A percentile compares a stretch with the other conserved stretches of the same genome.
Evolutionary conservation across 176 grass and related monocot species (phyloP).

Genomic region (Aegilops sharonensis): DNA sequence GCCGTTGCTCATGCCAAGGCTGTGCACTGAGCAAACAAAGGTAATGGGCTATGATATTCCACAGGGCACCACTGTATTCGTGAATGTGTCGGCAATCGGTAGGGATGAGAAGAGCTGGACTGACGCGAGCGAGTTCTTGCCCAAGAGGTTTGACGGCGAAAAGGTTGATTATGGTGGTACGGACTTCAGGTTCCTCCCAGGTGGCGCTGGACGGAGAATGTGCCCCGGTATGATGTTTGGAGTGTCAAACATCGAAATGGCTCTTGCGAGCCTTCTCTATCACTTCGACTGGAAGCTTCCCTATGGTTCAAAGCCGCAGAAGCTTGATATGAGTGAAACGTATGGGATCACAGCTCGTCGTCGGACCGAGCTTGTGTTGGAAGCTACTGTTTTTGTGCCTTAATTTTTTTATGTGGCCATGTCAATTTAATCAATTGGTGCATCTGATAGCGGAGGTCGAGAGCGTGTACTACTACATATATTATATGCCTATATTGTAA

Average conservation of each 20-base stretch:
- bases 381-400: background rate
- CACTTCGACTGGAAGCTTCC: slow-evolving; percentile 38
- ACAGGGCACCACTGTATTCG: background rate
- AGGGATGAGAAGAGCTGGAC: slow-evolving; percentile 42
- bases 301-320: background rate
- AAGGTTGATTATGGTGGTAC: background rate
- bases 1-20: slow-evolving; percentile 39
- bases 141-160: slow-evolving; percentile 22
- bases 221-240: slow-evolving; percentile 41
- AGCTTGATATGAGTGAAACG: slow-evolving; percentile 31
- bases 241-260: slow-evolving; percentile 12
- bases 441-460: no score
- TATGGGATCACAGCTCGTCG: slow-evolving; percentile 17
- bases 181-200: slow-evolving; percentile 30
- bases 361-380: background rate
- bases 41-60: slow-evolving; percentile 45
- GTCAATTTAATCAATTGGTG: no score
- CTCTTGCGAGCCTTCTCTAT: slow-evolving; percentile 29
- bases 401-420: background rate
- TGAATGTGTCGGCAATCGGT: slow-evolving; percentile 47
- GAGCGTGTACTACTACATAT: no score
- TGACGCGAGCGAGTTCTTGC: slow-evolving; percentile 28
- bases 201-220: slow-evolving; percentile 33
- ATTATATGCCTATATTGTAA: no score
- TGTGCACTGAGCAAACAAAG: slow-evolving; percentile 14